A percentile compares a stretch with the other conserved stretches of the same genome.
Conservation (phyloP, 331 rosid species). For the Arachis monticola region DNA sequence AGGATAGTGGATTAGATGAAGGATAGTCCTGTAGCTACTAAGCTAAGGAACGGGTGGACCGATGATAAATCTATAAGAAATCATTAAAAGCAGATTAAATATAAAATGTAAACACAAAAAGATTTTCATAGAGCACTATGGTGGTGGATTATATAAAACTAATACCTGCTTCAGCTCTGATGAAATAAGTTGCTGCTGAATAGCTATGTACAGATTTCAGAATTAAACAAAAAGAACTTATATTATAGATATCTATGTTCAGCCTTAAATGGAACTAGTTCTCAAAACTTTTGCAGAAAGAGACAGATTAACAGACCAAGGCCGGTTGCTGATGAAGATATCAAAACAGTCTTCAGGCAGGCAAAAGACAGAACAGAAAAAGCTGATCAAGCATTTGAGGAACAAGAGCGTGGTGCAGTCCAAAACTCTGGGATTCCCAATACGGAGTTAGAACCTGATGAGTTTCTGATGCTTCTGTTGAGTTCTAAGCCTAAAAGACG, state of each 20-base stretch:
- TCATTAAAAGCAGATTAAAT: too few species aligned
- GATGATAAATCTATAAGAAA: too few species aligned
- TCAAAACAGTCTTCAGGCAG: slow-evolving; percentile 70
- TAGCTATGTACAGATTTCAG: slow-evolving; percentile 23
- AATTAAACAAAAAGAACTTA: slow-evolving; percentile 10
- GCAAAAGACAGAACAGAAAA: slow-evolving; percentile 81
- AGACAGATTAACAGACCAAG: slow-evolving; percentile 79
- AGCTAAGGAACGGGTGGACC: too few species aligned
- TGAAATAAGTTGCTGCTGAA: slow-evolving; percentile 18
- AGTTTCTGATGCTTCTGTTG: slow-evolving; percentile 40
- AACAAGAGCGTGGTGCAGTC: slow-evolving; percentile 53
- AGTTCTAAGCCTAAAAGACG: slow-evolving; percentile 57
- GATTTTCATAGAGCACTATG: too few species aligned
- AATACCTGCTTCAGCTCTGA: slow-evolving; percentile 17
- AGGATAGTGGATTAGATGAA: too few species aligned
- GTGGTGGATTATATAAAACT: not conserved
- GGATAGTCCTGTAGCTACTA: too few species aligned
- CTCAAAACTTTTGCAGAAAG: slow-evolving; percentile 56
- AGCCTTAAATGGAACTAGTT: slow-evolving; percentile 30
- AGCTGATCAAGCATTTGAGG: slow-evolving; percentile 66
- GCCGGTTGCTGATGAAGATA: slow-evolving; percentile 70
- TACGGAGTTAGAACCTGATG: slow-evolving; percentile 38
- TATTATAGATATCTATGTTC: not conserved
- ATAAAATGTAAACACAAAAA: too few species aligned
- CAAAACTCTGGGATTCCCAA: slow-evolving; percentile 36